These are phyloP conservation scores for Lepidopterella palustris DNA, from an alignment of 495 filamentous ascomycete species.

Conservation along the genomic window DNA sequence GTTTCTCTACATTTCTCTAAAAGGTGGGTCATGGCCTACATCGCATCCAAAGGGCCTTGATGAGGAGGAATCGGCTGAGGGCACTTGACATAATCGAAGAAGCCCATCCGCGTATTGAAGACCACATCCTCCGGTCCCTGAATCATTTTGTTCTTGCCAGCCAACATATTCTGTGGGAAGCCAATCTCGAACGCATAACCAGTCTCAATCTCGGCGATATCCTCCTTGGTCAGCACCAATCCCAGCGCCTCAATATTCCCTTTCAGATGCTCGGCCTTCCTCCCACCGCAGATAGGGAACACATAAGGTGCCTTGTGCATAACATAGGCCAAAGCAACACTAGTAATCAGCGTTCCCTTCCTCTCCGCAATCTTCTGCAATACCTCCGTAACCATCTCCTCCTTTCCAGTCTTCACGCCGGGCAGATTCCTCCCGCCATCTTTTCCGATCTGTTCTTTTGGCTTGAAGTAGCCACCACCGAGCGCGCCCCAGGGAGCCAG, in stretches of 20 bases:
- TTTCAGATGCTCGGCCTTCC: slow-evolving; percentile 61
- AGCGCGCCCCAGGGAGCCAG: slow-evolving; percentile 29
- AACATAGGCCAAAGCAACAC: slow-evolving; percentile 66
- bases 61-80: slow-evolving; percentile 21
- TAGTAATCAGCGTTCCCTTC: slow-evolving; percentile 43
- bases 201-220: slow-evolving; percentile 59
- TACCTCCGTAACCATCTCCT: slow-evolving; percentile 41
- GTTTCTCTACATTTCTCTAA: neutral
- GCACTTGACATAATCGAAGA: slow-evolving; percentile 40
- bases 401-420: slow-evolving; percentile 14
- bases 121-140: slow-evolving; percentile 40
- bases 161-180: slow-evolving; percentile 53
- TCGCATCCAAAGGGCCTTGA: slow-evolving; percentile 18
- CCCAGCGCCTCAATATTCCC: slow-evolving; percentile 60
- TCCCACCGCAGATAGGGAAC: slow-evolving; percentile 66
- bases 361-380: slow-evolving; percentile 54
- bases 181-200: slow-evolving; percentile 41
- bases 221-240: slow-evolving; percentile 50
- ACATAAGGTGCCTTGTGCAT: slow-evolving; percentile 67
- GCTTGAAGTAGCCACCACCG: slow-evolving; percentile 22
- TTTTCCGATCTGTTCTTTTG: slow-evolving; percentile 20
- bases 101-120: slow-evolving; percentile 41
- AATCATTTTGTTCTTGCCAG: slow-evolving; percentile 36
- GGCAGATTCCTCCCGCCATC: slow-evolving; percentile 41
- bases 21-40: neutral